phyloP scores from a whole-genome alignment of 257 asterid genomes.

The Petunia axillaris region DNA sequence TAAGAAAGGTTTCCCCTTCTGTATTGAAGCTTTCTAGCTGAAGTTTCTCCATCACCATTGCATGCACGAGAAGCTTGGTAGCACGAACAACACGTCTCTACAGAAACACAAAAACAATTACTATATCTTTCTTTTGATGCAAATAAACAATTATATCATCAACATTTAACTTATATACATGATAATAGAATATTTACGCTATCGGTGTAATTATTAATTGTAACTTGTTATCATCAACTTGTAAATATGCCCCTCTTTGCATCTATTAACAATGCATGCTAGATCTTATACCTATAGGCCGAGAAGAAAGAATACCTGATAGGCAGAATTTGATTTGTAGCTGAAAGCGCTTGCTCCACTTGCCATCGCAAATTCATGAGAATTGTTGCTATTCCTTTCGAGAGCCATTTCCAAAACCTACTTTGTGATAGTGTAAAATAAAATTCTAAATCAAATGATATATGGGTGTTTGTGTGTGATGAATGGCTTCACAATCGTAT shows the following conservation, averaged over 20 bases:
- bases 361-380: neutral
- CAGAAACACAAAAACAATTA: neutral
- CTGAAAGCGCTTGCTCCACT: constrained; percentile 8
- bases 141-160: too few relatives aligned
- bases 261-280: too few relatives aligned
- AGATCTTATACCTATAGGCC: too few relatives aligned
- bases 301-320: neutral
- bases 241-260: too few relatives aligned
- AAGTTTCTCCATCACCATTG: constrained; percentile 20
- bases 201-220: too few relatives aligned
- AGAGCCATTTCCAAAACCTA: neutral
- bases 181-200: too few relatives aligned
- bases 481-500: neutral
- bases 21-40: neutral
- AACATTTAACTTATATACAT: too few relatives aligned
- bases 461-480: neutral
- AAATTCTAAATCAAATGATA: neutral
- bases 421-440: neutral
- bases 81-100: constrained; percentile 32
- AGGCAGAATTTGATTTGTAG: neutral
- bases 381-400: neutral
- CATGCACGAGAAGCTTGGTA: constrained; percentile 17
- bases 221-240: too few relatives aligned
- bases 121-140: too few relatives aligned
- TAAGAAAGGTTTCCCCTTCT: constrained; percentile 8